These are phyloP conservation scores for Actinomortierella ambigua DNA, from an alignment of 371 early-diverging fungal genomes.

Conservation along the genomic window DNA sequence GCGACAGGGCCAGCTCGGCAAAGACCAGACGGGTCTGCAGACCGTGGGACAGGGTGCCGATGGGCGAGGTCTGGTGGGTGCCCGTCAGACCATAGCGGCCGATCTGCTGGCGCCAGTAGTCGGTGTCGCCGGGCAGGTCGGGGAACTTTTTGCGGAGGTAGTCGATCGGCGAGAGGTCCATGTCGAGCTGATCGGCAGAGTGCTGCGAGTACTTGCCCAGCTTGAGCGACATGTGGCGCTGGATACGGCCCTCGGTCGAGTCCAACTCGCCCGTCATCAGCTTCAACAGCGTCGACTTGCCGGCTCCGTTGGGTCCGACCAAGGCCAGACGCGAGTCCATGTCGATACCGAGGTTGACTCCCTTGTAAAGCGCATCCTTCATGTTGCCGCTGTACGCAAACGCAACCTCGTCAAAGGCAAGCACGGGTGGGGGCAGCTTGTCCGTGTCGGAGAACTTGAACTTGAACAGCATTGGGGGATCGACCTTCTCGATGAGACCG, in stretches of 20 bases:
- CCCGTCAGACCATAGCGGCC: conserved; percentile 96
- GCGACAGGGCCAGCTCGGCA: conserved; percentile 87
- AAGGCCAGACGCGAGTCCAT: conserved; percentile 95
- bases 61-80: conserved; percentile 89
- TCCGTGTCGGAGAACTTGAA: conserved; percentile 88
- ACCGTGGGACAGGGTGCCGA: conserved; percentile 91
- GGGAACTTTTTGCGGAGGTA: conserved; percentile 90
- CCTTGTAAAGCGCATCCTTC: conserved; percentile 83
- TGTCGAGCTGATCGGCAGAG: conserved; percentile 94
- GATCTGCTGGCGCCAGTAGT: conserved; percentile 88
- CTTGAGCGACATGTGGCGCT: conserved; percentile 90
- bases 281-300: conserved; percentile 95
- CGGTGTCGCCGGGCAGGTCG: conserved; percentile 72
- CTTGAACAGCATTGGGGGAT: conserved; percentile 70
- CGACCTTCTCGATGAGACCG: conserved; percentile 94
- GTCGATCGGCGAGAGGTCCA: conserved; percentile 87
- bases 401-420: conserved; percentile 90
- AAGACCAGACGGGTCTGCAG: conserved; percentile 96
- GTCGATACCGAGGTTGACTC: conserved; percentile 93
- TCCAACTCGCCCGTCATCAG: conserved; percentile 87
- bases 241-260: conserved; percentile 86
- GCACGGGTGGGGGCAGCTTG: conserved; percentile 97
- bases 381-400: conserved; percentile 90
- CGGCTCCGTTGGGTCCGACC: conserved; percentile 93
- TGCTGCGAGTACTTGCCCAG: conserved; percentile 98